Evolutionary conservation across 139 green algal genomes (phyloP), one percentile per base, ranked within the genome.

Genomic region (Dunaliella primolecta): DNA sequence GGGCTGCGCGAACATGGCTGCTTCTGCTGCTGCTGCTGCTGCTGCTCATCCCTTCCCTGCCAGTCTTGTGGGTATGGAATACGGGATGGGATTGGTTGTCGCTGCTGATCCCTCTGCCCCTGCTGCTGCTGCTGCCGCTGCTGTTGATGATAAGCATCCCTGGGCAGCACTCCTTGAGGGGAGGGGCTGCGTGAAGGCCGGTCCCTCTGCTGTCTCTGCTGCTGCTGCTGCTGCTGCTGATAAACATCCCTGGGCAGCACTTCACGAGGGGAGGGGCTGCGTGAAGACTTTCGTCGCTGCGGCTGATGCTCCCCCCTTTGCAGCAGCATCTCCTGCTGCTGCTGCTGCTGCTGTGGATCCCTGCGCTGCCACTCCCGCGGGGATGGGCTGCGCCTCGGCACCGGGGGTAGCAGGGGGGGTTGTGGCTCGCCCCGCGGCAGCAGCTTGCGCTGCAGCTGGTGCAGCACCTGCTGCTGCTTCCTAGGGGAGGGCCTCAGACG

Each of bases 61-160:
- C n/a, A n/a, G 33, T 7, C 15, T 64, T 7, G 46, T 25, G 46
- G 46, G 15, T 7, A 64, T 7, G 15, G 7, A 15, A 7, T 64
- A 15, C 46, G 46, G 46, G 7, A 15, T 64, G 46, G 7, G 46
- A 15, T 7, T 25, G 46, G 7, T 15, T 25, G 46, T 15, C 46
- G 77, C n/a, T 82, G 32, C 30, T 56, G 34, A 2, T 23, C 2
- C 35, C 77, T 31, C 77, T 82, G 33, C 77, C 20, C 21, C 34
- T 56, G 33, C 77, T n/a, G 34, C 77, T 82, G 33, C 77, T 82
- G 77, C 77, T 38, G 77, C 77, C 11, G 77, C 34, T 3, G n/a
- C 31, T 29, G 33, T 46, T 36, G 33, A 7, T n/a, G n/a, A n/a
- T n/a, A n/a, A n/a, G n/a, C n/a, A n/a, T n/a, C n/a, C n/a, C n/a